Evolutionary conservation across 139 green algal species (phyloP).

Genomic region (Chara braunii): DNA sequence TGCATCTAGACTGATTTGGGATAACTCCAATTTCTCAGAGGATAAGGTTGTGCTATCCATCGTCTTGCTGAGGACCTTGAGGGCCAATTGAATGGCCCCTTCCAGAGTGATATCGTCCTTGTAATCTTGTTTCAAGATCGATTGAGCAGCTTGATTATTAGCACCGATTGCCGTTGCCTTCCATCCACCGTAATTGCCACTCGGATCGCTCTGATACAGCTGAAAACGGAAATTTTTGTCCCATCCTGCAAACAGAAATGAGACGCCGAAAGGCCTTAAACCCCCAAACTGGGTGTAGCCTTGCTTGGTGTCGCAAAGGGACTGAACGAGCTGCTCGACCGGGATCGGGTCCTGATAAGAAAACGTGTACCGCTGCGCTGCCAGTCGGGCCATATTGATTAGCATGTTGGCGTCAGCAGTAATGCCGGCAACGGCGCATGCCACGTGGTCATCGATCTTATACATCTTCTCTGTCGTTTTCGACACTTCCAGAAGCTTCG

Average conservation of each 20-base stretch:
- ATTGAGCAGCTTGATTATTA: conserved; percentile 58
- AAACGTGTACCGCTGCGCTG: conserved; percentile 38
- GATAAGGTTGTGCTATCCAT: conserved; percentile 89
- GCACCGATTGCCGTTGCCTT: conserved; percentile 90
- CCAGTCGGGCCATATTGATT: conserved; percentile 70
- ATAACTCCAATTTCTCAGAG: conserved; percentile 89
- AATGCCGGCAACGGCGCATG: conserved; percentile 87
- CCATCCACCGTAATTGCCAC: conserved; percentile 95
- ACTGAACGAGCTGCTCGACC: conserved; percentile 90
- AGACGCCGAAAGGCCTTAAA: conserved; percentile 93
- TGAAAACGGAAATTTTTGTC: conserved; percentile 90
- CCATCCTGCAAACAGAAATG: conserved; percentile 94
- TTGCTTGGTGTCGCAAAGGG: conserved; percentile 93
- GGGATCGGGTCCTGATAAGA: conserved; percentile 90
- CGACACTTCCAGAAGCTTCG: conserved; percentile 50
- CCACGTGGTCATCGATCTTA: conserved; percentile 92
- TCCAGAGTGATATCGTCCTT: conserved; percentile 70
- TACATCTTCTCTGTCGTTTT: conserved; percentile 93
- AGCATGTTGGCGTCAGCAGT: conserved; percentile 98
- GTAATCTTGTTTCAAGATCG: conserved; percentile 68
- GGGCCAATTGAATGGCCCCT: conserved; percentile 63
- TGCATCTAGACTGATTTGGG: conserved; percentile 54
- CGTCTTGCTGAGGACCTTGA: conserved; percentile 92
- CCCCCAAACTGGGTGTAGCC: conserved; percentile 79
- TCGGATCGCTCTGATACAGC: conserved; percentile 90